Conservation (phyloP, 768 basidiomycete genomes). For the Rhizopogon vesiculosus region DNA sequence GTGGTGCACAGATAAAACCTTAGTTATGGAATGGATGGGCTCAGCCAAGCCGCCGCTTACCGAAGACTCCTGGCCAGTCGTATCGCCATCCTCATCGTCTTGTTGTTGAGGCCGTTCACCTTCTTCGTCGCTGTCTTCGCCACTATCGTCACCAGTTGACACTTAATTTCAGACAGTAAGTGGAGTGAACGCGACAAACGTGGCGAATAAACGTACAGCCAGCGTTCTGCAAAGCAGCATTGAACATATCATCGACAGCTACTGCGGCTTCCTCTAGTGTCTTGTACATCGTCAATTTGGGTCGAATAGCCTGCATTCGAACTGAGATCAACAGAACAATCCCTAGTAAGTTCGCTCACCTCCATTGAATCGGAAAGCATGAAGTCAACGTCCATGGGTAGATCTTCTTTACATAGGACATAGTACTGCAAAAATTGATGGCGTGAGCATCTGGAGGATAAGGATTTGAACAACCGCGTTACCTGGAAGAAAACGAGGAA, state of each 20-base stretch:
- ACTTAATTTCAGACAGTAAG: slow-evolving; percentile 23
- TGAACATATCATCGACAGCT: slow-evolving; percentile 90
- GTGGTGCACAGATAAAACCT: neutral
- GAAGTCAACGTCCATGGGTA: slow-evolving; percentile 99
- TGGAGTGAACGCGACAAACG: neutral
- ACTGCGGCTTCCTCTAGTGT: slow-evolving; percentile 80
- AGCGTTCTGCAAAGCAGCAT: slow-evolving; percentile 53
- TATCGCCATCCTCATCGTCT: slow-evolving; percentile 64
- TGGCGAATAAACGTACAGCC: slow-evolving; percentile 37
- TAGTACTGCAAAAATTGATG: slow-evolving; percentile 53
- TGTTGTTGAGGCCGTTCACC: slow-evolving; percentile 38
- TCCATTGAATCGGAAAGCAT: slow-evolving; percentile 95
- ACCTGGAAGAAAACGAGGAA: slow-evolving; percentile 95
- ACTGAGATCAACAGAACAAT: slow-evolving; percentile 2
- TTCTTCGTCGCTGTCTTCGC: slow-evolving; percentile 51
- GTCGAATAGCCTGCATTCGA: slow-evolving; percentile 67
- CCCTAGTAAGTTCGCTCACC: slow-evolving; percentile 34
- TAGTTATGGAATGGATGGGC: neutral
- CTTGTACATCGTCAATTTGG: slow-evolving; percentile 67
- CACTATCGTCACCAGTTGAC: slow-evolving; percentile 32
- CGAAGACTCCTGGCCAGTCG: slow-evolving; percentile 43
- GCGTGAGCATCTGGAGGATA: slow-evolving; percentile 1
- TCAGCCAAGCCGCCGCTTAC: slow-evolving; percentile 32
- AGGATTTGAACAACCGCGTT: slow-evolving; percentile 3
- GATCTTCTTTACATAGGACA: slow-evolving; percentile 76